A percentile compares a stretch with the other conserved stretches of the same genome.
These are phyloP conservation scores for Glaciozyma antarctica DNA, from an alignment of 768 basidiomycete genomes.

Conservation along the genomic window DNA sequence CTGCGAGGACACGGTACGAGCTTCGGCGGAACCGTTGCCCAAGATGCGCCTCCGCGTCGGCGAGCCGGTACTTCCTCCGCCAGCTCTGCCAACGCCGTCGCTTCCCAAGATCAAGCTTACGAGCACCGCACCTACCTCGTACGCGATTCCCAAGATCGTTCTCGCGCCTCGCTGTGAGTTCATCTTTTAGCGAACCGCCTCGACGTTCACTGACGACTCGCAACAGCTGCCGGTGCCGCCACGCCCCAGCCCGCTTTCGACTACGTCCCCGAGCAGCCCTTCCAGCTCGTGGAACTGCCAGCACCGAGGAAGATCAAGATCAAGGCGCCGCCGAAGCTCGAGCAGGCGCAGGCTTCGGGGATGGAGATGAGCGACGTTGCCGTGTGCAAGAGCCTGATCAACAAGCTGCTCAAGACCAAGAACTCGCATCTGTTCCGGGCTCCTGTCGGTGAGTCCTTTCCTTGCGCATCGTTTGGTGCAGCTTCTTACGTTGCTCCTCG, in stretches of 20 bases:
- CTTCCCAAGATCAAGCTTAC: slow-evolving; percentile 20
- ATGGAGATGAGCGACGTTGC: slow-evolving; percentile 32
- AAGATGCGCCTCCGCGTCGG: slow-evolving; percentile 50
- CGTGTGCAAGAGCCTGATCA: slow-evolving; percentile 42
- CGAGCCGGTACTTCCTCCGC: slow-evolving; percentile 4
- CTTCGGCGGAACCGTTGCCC: slow-evolving; percentile 70
- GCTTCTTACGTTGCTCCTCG: neutral
- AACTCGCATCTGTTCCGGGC: slow-evolving; percentile 64
- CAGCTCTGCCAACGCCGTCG: neutral
- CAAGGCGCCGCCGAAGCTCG: slow-evolving; percentile 12
- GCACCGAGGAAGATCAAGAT: slow-evolving; percentile 23
- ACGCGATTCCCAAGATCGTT: slow-evolving; percentile 11
- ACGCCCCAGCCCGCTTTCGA: neutral
- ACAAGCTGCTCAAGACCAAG: slow-evolving; percentile 69
- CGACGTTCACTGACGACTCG: neutral
- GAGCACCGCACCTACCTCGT: neutral
- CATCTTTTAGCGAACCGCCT: neutral
- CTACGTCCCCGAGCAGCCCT: neutral
- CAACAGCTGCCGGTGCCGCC: neutral
- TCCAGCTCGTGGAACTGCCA: slow-evolving; percentile 1
- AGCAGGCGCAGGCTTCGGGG: slow-evolving; percentile 27
- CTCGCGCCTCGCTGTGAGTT: slow-evolving; percentile 4
- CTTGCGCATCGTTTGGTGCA: neutral
- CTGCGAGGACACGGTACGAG: slow-evolving; percentile 75
- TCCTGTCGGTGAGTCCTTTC: slow-evolving; percentile 50